Conservation (phyloP, 192 early-diverging fungal species). For the Lobosporangium transversale region DNA sequence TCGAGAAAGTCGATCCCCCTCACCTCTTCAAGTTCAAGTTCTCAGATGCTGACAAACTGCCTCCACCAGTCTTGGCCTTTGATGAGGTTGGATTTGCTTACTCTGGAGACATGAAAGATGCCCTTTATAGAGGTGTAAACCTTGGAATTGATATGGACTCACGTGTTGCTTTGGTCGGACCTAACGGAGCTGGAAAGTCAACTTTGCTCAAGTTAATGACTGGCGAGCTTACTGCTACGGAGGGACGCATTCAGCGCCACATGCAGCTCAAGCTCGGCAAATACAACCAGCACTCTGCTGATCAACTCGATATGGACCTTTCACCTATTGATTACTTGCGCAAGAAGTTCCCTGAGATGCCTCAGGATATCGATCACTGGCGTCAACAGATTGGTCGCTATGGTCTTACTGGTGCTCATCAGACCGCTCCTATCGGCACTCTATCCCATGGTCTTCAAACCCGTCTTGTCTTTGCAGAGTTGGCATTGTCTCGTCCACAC, state of each 20-base stretch:
- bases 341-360: conserved; percentile 81
- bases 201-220: conserved; percentile 98
- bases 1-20: conserved; percentile 90
- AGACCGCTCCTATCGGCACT: conserved; percentile 88
- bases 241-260: conserved; percentile 90
- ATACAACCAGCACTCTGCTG: conserved; percentile 98
- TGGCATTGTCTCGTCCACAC: conserved; percentile 90
- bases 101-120: conserved; percentile 82
- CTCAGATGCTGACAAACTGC: conserved; percentile 85
- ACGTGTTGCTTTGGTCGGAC: conserved; percentile 96
- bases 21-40: conserved; percentile 89
- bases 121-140: conserved; percentile 90
- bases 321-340: conserved; percentile 94
- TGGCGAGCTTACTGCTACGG: conserved; percentile 84
- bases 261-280: conserved; percentile 93
- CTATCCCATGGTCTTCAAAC: conserved; percentile 95
- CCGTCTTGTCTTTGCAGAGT: conserved; percentile 95
- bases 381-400: conserved; percentile 92
- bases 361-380: conserved; percentile 92
- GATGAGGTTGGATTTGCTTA: conserved; percentile 94
- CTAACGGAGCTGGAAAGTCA: conserved; percentile 95
- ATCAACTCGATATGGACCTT: conserved; percentile 90
- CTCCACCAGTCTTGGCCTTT: conserved; percentile 97
- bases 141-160: conserved; percentile 98
- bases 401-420: conserved; percentile 92